phyloP scores from a whole-genome alignment of 2,329 filamentous ascomycete species.

The Colletotrichum orchidophilum region DNA sequence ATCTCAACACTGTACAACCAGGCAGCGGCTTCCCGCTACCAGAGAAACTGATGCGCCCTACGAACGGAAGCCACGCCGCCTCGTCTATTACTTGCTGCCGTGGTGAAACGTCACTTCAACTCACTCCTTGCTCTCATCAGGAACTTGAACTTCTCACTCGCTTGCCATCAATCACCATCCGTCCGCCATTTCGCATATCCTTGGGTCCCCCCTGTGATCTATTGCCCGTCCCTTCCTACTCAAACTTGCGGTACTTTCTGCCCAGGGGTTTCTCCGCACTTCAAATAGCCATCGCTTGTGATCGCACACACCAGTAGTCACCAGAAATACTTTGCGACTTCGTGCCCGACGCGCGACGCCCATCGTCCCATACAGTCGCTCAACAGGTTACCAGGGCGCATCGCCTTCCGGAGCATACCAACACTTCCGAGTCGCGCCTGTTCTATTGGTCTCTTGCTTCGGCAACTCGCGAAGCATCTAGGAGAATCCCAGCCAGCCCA shows the following conservation, averaged over 20 bases:
- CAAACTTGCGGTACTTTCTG: neutral
- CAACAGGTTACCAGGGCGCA: neutral
- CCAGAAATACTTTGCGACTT: neutral
- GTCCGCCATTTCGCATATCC: neutral
- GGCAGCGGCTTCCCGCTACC: neutral
- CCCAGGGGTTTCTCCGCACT: slow-evolving; percentile 20
- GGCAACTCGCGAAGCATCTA: neutral
- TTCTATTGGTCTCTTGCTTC: neutral
- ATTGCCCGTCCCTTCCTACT: neutral
- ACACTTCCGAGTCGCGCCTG: neutral
- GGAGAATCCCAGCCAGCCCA: neutral
- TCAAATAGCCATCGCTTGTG: neutral
- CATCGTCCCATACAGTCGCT: slow-evolving; percentile 4
- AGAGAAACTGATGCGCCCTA: neutral
- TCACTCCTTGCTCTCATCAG: neutral
- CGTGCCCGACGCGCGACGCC: slow-evolving; percentile 12
- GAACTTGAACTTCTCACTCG: neutral
- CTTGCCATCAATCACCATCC: neutral
- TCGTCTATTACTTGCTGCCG: neutral
- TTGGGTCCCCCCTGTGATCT: neutral
- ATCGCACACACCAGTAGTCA: slow-evolving; percentile 25
- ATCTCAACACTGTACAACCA: neutral
- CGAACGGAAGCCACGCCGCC: neutral
- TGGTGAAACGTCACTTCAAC: slow-evolving; percentile 11
- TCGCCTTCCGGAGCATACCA: neutral